Conservation (phyloP, 208 protist species). For the Crithidia fasciculata region DNA sequence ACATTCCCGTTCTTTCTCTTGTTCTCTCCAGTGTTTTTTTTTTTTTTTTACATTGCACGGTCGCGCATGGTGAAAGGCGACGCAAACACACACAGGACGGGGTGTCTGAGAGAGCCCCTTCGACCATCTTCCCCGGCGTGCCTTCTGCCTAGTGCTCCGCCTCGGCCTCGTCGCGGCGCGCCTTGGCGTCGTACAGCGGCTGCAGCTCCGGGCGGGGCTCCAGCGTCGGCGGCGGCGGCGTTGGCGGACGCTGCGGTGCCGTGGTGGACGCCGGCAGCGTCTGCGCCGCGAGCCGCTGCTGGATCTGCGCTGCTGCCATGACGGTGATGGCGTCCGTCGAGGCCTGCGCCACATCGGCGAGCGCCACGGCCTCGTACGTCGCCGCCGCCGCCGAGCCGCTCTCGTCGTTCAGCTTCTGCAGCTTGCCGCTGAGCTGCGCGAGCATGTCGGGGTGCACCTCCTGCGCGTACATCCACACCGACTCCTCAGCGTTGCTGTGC, state of each 20-base stretch:
- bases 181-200: constrained; percentile 77
- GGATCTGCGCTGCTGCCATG: constrained; percentile 44
- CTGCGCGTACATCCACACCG: constrained; percentile 78
- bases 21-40: neutral
- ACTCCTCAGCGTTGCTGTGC: constrained; percentile 62
- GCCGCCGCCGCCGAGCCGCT: constrained; percentile 20
- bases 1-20: neutral
- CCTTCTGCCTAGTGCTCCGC: constrained; percentile 37
- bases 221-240: constrained; percentile 70
- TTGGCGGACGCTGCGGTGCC: constrained; percentile 75
- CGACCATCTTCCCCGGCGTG: no score
- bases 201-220: constrained; percentile 83
- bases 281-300: constrained; percentile 35
- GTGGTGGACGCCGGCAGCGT: constrained; percentile 68
- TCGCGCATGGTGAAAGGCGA: neutral
- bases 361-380: constrained; percentile 58
- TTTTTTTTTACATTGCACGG: neutral
- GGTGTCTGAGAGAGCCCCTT: neutral
- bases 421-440: constrained; percentile 51
- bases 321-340: constrained; percentile 78
- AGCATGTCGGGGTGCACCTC: constrained; percentile 68
- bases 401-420: constrained; percentile 31
- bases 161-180: constrained; percentile 52
- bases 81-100: neutral
- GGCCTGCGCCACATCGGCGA: constrained; percentile 37